Base-by-base conservation (phyloP, 352 stramenopile species). In the Globisporangium nodosum region DNA sequence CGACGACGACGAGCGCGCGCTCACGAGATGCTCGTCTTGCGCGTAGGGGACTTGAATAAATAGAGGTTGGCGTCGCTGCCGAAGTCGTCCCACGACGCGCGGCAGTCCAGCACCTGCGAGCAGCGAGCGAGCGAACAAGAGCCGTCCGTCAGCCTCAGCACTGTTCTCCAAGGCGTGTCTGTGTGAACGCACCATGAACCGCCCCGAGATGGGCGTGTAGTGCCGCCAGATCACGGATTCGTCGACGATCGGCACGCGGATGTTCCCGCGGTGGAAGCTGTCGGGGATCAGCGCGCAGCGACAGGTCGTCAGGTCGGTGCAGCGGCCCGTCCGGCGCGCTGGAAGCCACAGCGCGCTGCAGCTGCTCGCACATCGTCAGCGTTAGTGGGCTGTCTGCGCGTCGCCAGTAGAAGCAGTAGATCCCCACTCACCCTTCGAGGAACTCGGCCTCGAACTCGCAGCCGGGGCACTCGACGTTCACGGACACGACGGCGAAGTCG, bases 371-470 rank as follows among this genome's bases (percentile, higher is more conserved):
- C 31, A 35, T 35, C 3, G 6, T 35, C n/a, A 35, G 31, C 6
- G 31, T 35, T 35, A 35, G n/a, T n/a, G n/a, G n/a, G n/a, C n/a
- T n/a, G n/a, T n/a, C n/a, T n/a, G n/a, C n/a, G n/a, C n/a, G n/a
- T n/a, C n/a, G n/a, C n/a, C 40, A 6, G 5, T 46, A 20, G 11
- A 46, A 46, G 18, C 40, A 4, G 16, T 11, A 20, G 13, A n/a
- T n/a, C 0, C 40, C 11, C 20, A 50, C n/a, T 50, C 70, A 85
- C 55, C 73, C 66, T 60, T 92, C 83, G 0, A 92, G 60, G 60
- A 90, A 92, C 30, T 89, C 80, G 1, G 78, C 71, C 62, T 92
- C 80, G 18, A 92, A 92, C 39, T 90, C 80, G 52, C 80, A 90
- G 13, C 74, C 73, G 39, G 67, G 70, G 56, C 80, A 90, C 49